Base-by-base conservation (phyloP, 352 stramenopile genomes). In the Pythium rhizo-oryzae region DNA sequence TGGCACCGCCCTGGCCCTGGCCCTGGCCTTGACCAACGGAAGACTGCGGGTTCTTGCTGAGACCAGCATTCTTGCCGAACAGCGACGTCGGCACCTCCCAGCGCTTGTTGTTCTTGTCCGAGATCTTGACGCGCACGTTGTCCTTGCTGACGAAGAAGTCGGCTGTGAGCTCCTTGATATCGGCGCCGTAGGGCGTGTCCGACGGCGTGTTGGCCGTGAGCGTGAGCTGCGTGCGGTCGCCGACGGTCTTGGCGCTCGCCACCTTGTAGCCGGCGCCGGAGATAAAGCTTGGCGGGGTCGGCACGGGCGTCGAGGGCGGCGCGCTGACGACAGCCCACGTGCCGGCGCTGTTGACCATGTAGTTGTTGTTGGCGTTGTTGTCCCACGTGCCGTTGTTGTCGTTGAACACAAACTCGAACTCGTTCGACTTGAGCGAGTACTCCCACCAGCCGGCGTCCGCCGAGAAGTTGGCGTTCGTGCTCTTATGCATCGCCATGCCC, bases 381-480 rank as follows among this genome's bases (percentile, higher is more conserved):
- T 84, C 71, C 74, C 76, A 83, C 23, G 69, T 41, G 15, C 72
- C 71, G 66, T 75, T 72, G 69, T 72, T 70, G 68, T 82, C 71
- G 67, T 84, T 84, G 70, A 81, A 83, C 23, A 83, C 76, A 52
- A 83, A 81, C 71, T 83, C 71, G 28, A 79, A 69, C 55, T 76
- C 65, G 28, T 47, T 56, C 23, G 76, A 59, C 66, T 72, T 67
- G 66, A 83, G 55, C 15, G 47, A 51, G 71, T 79, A 77, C 71
- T 81, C 53, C 55, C 75, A 81, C 76, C 76, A 81, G 43, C 74
- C 70, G 7, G 77, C 37, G 16, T 46, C 58, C 5, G 74, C 65
- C 15, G 65, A 53, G 66, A 73, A 83, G 52, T 72, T 70, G 64
- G 28, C 50, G 25, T 65, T 30, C 30, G 62, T 68, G 43, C 49